Conservation (phyloP, 2,329 filamentous ascomycete genomes). For the Ceratocystiopsis sp. region DNA sequence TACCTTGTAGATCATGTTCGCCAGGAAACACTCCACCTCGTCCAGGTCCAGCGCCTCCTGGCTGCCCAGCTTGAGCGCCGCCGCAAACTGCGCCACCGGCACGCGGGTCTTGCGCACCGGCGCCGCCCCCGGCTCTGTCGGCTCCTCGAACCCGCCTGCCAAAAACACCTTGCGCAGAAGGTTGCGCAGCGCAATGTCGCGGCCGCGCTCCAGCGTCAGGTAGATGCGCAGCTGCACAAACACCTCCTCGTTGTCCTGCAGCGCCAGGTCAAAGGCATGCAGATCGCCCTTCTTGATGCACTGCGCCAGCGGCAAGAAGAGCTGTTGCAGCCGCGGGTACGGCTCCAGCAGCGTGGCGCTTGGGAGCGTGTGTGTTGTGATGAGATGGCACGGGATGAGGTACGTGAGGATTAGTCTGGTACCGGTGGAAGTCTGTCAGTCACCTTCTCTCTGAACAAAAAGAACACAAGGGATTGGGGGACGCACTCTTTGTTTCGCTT, state of each 20-base stretch:
- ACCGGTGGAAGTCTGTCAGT: no score
- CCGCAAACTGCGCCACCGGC: constrained; percentile 66
- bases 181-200: constrained; percentile 84
- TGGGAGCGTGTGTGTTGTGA: constrained; percentile 76
- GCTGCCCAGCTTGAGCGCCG: constrained; percentile 62
- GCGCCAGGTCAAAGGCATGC: constrained; percentile 63
- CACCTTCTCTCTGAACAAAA: neutral
- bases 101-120: constrained; percentile 59
- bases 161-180: constrained; percentile 83
- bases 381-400: constrained; percentile 78
- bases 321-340: constrained; percentile 56
- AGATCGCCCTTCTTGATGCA: constrained; percentile 77
- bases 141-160: constrained; percentile 62
- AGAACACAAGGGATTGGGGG: neutral
- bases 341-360: constrained; percentile 51
- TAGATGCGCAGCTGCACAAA: constrained; percentile 91
- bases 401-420: constrained; percentile 77
- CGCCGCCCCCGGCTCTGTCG: constrained; percentile 48
- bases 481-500: constrained; percentile 64
- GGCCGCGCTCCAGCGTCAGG: constrained; percentile 77
- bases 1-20: constrained; percentile 98
- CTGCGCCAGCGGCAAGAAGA: constrained; percentile 61
- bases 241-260: constrained; percentile 70
- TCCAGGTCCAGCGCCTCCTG: constrained; percentile 59
- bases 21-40: constrained; percentile 86